Base-by-base conservation (phyloP, 305 asterid species). In the Solanum aculeatissimum region DNA sequence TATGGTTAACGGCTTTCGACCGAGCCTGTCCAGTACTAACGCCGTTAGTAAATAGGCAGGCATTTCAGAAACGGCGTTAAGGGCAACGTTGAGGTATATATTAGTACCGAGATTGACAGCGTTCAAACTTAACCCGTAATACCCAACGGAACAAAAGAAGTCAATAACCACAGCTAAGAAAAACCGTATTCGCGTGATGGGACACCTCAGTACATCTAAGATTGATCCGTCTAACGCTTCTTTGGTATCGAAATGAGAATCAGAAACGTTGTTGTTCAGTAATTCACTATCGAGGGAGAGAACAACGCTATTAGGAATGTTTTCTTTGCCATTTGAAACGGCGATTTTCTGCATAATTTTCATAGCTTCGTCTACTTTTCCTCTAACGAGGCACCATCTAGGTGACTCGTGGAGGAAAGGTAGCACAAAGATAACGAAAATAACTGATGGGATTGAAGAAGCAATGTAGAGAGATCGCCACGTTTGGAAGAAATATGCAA, bases 371-470 rank as follows among this genome's bases (percentile, higher is more conserved):
- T 72, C 86, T 14, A 45, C 53, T 38, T 92, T 85, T 9, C 98
- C 98, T 55, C 95, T 51, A 10, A 95, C 88, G 27, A 95, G 93
- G 92, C 72, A 94, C 98, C 97, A 95, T 0, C 97, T 88, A 14
- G 98, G 98, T 60, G 98, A 95, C 85, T 95, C 98, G 19, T 97
- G 90, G 38, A 95, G 63, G 72, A 92, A 93, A 0, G 98, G 97
- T n/a, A 94, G 90, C 47, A 91, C 47, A 53, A 85, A 12, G 75
- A 92, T 35, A 25, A 94, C 90, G 80, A 90, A 94, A 9, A 93
- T 83, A 3, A 91, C 13, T 11, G 98, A 93, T 1, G 97, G 97
- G 18, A 95, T 2, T 0, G 98, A 94, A 4, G 97, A 88, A 58
- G 91, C 97, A 6, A 94, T 27, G 55, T 95, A 94, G 82, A 95